phyloP scores from a whole-genome alignment of 139 green algal species.

The Mychonastes homosphaera region DNA sequence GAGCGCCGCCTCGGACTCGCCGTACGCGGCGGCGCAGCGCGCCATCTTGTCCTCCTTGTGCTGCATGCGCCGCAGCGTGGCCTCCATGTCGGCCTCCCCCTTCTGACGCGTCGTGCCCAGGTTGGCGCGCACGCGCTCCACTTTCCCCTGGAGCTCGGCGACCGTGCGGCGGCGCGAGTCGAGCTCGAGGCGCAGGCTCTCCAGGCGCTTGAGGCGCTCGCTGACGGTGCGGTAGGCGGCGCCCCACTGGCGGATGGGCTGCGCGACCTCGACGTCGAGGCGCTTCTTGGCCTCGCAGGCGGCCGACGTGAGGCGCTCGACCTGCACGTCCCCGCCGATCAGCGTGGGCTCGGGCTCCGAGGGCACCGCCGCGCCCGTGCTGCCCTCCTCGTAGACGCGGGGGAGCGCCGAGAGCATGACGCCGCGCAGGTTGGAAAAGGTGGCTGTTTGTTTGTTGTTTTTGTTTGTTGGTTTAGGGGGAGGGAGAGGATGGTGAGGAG shows the following conservation, averaged over 20 bases:
- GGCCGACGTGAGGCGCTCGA: constrained; percentile 52
- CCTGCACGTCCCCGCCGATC: constrained; percentile 59
- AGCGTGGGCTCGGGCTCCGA: constrained; percentile 27
- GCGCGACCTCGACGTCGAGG: constrained; percentile 66
- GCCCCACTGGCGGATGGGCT: constrained; percentile 66
- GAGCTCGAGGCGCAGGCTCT: constrained; percentile 68
- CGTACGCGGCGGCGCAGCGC: no score
- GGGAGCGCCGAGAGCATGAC: constrained; percentile 64
- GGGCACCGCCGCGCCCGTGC: constrained; percentile 52
- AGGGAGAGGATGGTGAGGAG: no score
- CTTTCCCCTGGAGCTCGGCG: constrained; percentile 34
- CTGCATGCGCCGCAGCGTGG: constrained; percentile 33
- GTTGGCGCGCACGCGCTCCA: constrained; percentile 29
- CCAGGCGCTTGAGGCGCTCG: constrained; percentile 65
- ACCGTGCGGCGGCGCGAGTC: constrained; percentile 74
- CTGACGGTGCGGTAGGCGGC: constrained; percentile 49
- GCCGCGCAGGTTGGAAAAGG: constrained; percentile 33
- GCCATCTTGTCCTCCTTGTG: constrained; percentile 40
- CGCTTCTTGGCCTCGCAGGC: constrained; percentile 49
- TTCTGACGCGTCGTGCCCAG: constrained; percentile 41
- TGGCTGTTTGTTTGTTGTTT: constrained; percentile 29
- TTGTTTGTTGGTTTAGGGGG: no score
- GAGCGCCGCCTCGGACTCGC: constrained; percentile 68
- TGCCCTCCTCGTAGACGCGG: constrained; percentile 63
- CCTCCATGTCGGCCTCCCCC: constrained; percentile 58